Base-by-base conservation (phyloP, 495 filamentous ascomycete species). In the Tuber calosporum region DNA sequence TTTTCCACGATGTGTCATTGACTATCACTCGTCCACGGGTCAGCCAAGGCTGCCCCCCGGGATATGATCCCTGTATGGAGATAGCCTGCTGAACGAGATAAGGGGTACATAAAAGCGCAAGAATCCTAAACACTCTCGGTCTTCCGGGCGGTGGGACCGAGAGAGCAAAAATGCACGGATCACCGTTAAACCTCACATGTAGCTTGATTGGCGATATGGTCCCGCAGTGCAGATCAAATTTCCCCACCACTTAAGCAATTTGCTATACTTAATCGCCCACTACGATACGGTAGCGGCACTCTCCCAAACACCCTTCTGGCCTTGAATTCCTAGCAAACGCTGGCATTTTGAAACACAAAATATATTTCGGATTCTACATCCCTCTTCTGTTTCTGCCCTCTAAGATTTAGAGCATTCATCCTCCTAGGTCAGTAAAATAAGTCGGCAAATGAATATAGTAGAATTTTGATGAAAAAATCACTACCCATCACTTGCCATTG, bases 41-140 rank as follows among this genome's bases (percentile, higher is more conserved):
- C 40, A 41, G 67, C 67, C 40, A 22, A 68, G 40, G 6, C 67
- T 30, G 20, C 20, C 36, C 11, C 20, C 3, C 1, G 67, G 39
- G 36, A 68, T 68, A 39, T 34, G 7, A 30, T 40, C 67, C 67
- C 67, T 68, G 30, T 11, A 68, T 30, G 26, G 67, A 68, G 67
- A 68, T 68, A 39, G 8, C 22, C 0, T 39, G 39, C 39, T 38
- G 17, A 17, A 38, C 26, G 67, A 68, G 67, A 38, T 39, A 38
- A 36, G 1, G 43, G 43, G n/a, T 48, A 48, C 19, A 48, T n/a
- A 6, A n/a, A 48, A 48, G 43, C 5, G 20, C 48, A 13, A 4
- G 48, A 58, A 13, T n/a, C 22, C 17, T 22, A 22, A 26, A n/a
- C 1, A 58, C 13, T 26, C 3, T 30, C 48, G 7, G n/a, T 8